Base-by-base conservation (phyloP, 1,139 yeast species). In the Pneumocystis canis region DNA sequence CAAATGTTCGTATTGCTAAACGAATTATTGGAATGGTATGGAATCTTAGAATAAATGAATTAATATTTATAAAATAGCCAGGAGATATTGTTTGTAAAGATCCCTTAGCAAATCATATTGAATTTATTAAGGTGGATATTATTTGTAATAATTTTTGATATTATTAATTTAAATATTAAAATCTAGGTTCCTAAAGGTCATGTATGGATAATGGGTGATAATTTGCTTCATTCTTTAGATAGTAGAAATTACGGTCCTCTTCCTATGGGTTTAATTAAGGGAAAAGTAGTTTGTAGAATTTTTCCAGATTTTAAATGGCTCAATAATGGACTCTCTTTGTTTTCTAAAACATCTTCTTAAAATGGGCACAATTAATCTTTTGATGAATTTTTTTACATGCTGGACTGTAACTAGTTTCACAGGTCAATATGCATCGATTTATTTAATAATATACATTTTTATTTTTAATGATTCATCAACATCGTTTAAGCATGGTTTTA, bases 151-250 rank as follows among this genome's bases (percentile, higher is more conserved):
- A 47, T 11, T 47, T 3, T 9, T 9, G 6, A 18, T 9, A 16
- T n/a, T 25, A 47, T 47, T 47, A 7, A 14, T 18, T 40, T 40
- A 40, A n/a, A 20, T 3, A 1, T 1, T 47, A 5, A 25, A 5
- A 47, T 47, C 7, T 47, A 47, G 54, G 54, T 47, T 25, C 95
- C 95, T 0, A 82, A 83, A 64, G 98, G 98, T 2, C 98, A 94
- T 74, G 89, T 89, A 59, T 94, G 97, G 97, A 85, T 90, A 4
- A 89, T 97, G 0, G 99, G 98, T 1, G 98, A 92, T 71, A 92
- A 92, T 71, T 73, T 92, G 64, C 80, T 89, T 56, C 89, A 85
- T 69, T 87, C 96, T n/a, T 76, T 90, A 63, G 99, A 94, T 70
- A 89, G 96, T 5, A 76, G 98, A 68, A 82, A 89, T 0, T 92